phyloP scores from a whole-genome alignment of 1,284 basidiomycete genomes.

The Xanthoconium separans region DNA sequence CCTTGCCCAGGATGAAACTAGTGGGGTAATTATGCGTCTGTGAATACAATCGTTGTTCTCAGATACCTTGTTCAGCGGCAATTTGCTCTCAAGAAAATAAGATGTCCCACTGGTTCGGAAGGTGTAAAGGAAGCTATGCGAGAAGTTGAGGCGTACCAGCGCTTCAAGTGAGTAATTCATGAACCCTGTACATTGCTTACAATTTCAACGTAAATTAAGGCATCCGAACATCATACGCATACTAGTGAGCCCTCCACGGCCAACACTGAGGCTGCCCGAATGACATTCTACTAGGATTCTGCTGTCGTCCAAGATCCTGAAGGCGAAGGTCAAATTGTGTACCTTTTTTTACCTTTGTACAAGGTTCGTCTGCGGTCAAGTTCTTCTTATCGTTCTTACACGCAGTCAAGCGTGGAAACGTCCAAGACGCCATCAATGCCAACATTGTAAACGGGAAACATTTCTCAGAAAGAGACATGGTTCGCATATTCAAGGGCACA shows the following conservation, averaged over 20 bases:
- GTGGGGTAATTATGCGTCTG: slow-evolving; percentile 53
- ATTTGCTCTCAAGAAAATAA: slow-evolving; percentile 94
- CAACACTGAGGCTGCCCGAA: not conserved
- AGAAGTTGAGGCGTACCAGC: slow-evolving; percentile 87
- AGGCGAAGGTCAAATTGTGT: slow-evolving; percentile 93
- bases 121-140: slow-evolving; percentile 85
- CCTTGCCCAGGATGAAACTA: slow-evolving; percentile 83
- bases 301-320: slow-evolving; percentile 91
- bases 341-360: slow-evolving; percentile 89
- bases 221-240: slow-evolving; percentile 90
- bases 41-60: not conserved
- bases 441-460: slow-evolving; percentile 82
- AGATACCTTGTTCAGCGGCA: slow-evolving; percentile 51
- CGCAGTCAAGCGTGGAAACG: slow-evolving; percentile 70
- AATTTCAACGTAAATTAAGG: slow-evolving; percentile 38
- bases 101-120: slow-evolving; percentile 79
- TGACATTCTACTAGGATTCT: slow-evolving; percentile 62
- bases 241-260: slow-evolving; percentile 46
- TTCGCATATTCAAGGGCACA: slow-evolving; percentile 89
- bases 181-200: not conserved
- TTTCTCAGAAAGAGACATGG: slow-evolving; percentile 86
- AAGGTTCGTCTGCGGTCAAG: slow-evolving; percentile 46
- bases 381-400: slow-evolving; percentile 11
- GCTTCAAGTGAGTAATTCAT: slow-evolving; percentile 71
- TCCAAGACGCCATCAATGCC: slow-evolving; percentile 93